Evolutionary conservation across 768 basidiomycete genomes (phyloP), one percentile per base, ranked within the genome.

Genomic region (Exidia glandulosa): DNA sequence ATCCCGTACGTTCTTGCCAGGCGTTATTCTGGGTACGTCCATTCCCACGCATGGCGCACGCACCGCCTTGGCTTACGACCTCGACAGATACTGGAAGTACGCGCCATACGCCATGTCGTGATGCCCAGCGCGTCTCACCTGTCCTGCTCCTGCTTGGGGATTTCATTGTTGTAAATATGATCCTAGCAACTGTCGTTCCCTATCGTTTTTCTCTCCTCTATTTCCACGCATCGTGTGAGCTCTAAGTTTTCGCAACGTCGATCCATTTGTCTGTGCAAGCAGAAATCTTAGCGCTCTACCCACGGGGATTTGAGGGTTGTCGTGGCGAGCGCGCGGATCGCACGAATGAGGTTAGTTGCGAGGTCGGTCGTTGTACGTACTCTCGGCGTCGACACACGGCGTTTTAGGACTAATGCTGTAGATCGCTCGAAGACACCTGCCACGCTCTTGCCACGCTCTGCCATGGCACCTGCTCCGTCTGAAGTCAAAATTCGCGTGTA

Each of bases 11-110:
- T 75, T 12, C 62, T 76, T 6, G 74, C 73, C 3, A 66, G 61
- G 57, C 68, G 62, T 59, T 48, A 75, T 58, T 70, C 73, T 4
- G 75, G 75, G 76, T 76, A 65, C 30, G 71, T 63, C 14, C 10
- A 19, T 6, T 54, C 57, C 29, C 60, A 27, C 23, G 14, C n/a
- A 37, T 31, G 30, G 36, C 10, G 36, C 36, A 37, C 32, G 13
- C 59, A 55, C 3, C 19, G 19, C 60, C 30, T 33, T n/a, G 52
- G 3, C 31, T 48, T 33, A 25, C 32, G 1, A 30, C 55, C 27
- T 7, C 16, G 41, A n/a, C 54, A 75, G 73, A 12, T 75, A 75
- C 60, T 74, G 73, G 74, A 74, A 74, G 61, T 75, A 74, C 32
- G 64, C 72, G 12, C 73, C 73, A 7, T 74, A 74, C 57, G 33